Evolutionary conservation across 2,329 filamentous ascomycete species (phyloP), one percentile per base, ranked within the genome.

Genomic region (Akanthomyces muscarius): DNA sequence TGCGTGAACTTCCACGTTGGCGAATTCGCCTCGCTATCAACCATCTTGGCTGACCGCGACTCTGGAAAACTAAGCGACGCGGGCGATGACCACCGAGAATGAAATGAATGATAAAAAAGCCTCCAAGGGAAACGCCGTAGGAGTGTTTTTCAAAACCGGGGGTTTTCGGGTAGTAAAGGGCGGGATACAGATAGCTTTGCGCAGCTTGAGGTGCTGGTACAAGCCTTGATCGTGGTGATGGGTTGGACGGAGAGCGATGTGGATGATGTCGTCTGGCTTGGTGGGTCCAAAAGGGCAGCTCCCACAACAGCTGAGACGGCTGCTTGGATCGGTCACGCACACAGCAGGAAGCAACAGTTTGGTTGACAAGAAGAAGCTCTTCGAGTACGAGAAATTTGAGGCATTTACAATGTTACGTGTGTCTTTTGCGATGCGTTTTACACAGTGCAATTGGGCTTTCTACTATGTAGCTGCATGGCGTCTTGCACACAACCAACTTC

Each of bases 1-100:
- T 98, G 94, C 79, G 94, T 98, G 82, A 98, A 98, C 85, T 98
- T 98, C 94, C 94, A 98, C 81, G 93, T 98, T 76, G 93, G 93
- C 81, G 91, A 89, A 84, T 87, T 92, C 81, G 90, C 85, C 82
- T 96, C 92, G 83, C 89, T 90, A 86, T 97, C 93, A 83, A 95
- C 93, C 93, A 98, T 97, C 83, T 89, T 94, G 80, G 72, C 66
- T 65, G 21, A 59, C 61, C 66, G 63, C 56, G 55, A 61, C 44
- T 65, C 42, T 51, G n/a, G 21, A 18, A 44, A 30, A 53, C 33
- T n/a, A 38, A 53, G 70, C 70, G 59, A 64, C 56, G 62, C 62
- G 62, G 62, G 62, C 62, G 50, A 36, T 41, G 50, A 45, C 56
- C 41, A 56, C 42, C 50, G 30, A 59, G 62, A 47, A 42, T n/a